These are phyloP conservation scores for Trypanosoma mega DNA, from an alignment of 208 protist genomes.

Conservation along the genomic window DNA sequence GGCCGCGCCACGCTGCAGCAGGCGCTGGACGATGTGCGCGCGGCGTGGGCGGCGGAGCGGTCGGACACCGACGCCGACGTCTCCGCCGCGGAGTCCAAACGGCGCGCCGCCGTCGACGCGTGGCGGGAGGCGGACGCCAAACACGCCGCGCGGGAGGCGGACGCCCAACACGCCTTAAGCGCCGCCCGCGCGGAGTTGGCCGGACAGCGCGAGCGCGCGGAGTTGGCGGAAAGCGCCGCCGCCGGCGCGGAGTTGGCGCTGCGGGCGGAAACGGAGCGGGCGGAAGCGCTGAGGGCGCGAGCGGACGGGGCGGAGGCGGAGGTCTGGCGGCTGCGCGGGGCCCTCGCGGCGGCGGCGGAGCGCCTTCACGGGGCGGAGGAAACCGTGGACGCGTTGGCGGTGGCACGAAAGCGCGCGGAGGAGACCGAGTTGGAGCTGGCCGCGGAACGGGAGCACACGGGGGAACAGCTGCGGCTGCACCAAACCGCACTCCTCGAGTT, in stretches of 20 bases:
- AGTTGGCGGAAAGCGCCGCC: slow-evolving; percentile 6
- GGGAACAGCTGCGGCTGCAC: slow-evolving; percentile 37
- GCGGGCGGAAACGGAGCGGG: not conserved
- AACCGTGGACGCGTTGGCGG: slow-evolving; percentile 23
- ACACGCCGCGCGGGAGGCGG: slow-evolving; percentile 1
- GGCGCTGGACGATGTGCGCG: slow-evolving; percentile 19
- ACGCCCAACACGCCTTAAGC: not conserved
- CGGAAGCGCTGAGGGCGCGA: slow-evolving; percentile 1
- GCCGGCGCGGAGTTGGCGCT: not conserved
- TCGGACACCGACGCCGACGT: slow-evolving; percentile 1
- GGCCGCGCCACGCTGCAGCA: too few species aligned
- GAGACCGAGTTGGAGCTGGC: slow-evolving; percentile 33
- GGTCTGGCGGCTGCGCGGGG: not conserved
- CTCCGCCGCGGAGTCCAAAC: not conserved
- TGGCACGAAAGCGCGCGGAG: slow-evolving; percentile 13
- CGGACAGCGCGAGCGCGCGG: not conserved
- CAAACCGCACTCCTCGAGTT: slow-evolving; percentile 39
- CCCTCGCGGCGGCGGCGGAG: slow-evolving; percentile 6
- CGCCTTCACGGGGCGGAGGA: slow-evolving; percentile 5
- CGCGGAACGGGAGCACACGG: slow-evolving; percentile 38
- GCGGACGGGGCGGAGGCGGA: slow-evolving; percentile 18
- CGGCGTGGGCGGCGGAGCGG: not conserved
- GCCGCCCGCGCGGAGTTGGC: slow-evolving; percentile 7
- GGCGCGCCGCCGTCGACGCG: slow-evolving; percentile 4
- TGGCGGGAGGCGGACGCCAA: slow-evolving; percentile 4